Percentiles rank a stretch among this genome's conserved stretches.
These are phyloP conservation scores for Paratinospora sagittata DNA, from an alignment of 164 flowering plant genomes.

Conservation along the genomic window DNA sequence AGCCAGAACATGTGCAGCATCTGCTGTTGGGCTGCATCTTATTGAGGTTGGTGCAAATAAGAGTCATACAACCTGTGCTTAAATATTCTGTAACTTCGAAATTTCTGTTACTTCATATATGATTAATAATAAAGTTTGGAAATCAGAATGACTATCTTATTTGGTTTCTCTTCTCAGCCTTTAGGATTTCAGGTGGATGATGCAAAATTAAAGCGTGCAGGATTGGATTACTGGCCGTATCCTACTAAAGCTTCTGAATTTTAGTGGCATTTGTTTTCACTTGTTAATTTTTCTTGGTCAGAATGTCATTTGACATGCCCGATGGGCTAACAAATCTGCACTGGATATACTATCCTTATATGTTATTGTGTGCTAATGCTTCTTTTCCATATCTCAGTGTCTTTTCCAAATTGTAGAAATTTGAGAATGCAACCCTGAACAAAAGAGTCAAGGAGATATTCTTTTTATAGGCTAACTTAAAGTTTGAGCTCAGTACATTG, in stretches of 20 bases:
- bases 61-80: neutral
- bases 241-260: slow-evolving; percentile 23
- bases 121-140: neutral
- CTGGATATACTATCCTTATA: neutral
- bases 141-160: neutral
- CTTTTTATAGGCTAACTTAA: neutral
- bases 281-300: neutral
- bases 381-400: neutral
- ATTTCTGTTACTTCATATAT: too few species aligned
- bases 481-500: neutral
- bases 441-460: neutral
- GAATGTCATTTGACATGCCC: neutral
- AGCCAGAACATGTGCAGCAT: slow-evolving; percentile 97
- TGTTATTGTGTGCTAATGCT: neutral
- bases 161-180: slow-evolving; percentile 43
- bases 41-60: slow-evolving; percentile 51
- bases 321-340: neutral
- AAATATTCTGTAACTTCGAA: neutral
- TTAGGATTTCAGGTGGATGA: slow-evolving; percentile 85
- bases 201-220: slow-evolving; percentile 90
- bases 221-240: slow-evolving; percentile 99
- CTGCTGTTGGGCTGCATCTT: slow-evolving; percentile 84
- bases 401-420: neutral
- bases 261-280: neutral
- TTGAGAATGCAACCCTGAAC: neutral